These are phyloP conservation scores for Phytophthora pisi DNA, from an alignment of 352 stramenopile species.

Conservation along the genomic window DNA sequence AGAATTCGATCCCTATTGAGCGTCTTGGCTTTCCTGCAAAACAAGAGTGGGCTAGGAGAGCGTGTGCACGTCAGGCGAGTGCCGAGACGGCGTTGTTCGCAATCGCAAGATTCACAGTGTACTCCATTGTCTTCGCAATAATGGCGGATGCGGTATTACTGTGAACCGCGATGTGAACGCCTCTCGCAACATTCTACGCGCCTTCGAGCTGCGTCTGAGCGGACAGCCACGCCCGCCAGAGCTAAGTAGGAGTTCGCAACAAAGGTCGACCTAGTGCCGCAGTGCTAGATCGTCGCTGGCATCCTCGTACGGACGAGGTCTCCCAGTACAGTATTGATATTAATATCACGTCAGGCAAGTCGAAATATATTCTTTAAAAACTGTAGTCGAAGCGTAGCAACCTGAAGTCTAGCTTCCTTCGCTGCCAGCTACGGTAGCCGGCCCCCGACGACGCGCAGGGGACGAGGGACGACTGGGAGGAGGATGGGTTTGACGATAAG, in stretches of 20 bases:
- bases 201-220: not conserved
- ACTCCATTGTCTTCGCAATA: not conserved
- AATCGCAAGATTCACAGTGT: not conserved
- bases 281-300: not conserved
- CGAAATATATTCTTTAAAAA: constrained; percentile 29
- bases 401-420: not conserved
- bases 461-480: not conserved
- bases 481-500: constrained; percentile 9
- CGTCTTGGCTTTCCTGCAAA: too few species aligned
- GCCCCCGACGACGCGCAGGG: constrained; percentile 10
- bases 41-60: not conserved
- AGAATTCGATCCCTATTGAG: too few species aligned
- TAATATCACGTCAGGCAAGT: constrained; percentile 5
- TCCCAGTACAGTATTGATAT: too few species aligned
- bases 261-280: not conserved
- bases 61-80: constrained; percentile 9
- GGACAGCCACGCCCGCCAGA: not conserved
- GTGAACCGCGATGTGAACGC: constrained; percentile 3
- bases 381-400: constrained; percentile 10
- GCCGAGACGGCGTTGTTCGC: not conserved
- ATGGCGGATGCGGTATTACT: not conserved
- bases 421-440: constrained; percentile 4
- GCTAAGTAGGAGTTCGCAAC: not conserved
- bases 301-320: not conserved
- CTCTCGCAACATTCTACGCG: not conserved